A percentile compares a stretch with the other conserved stretches of the same genome.
Conservation (phyloP, 768 basidiomycete genomes). For the Lactifluus piperatus region DNA sequence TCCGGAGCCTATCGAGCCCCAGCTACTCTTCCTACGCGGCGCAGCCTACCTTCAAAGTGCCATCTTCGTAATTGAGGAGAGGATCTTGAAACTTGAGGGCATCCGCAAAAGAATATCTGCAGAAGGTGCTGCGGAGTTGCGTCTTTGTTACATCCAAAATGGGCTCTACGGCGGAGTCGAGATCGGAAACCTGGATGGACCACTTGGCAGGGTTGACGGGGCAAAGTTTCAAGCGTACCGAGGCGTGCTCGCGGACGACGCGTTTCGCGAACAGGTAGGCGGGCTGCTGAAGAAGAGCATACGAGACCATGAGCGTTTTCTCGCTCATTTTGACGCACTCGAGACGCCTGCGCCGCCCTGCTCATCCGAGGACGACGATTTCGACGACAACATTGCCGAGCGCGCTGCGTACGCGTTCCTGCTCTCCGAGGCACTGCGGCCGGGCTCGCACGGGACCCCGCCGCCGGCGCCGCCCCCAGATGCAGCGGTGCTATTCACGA, state of each 20-base stretch:
- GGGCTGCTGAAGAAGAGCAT: constrained; percentile 62
- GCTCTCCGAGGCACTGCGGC: constrained; percentile 58
- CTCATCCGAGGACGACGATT: not conserved
- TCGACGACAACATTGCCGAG: constrained; percentile 36
- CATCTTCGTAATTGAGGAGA: constrained; percentile 61
- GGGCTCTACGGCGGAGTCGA: constrained; percentile 81
- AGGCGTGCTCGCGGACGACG: constrained; percentile 41
- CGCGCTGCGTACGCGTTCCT: constrained; percentile 60
- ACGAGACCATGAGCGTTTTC: constrained; percentile 79
- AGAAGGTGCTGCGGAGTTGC: constrained; percentile 62
- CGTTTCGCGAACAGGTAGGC: constrained; percentile 52
- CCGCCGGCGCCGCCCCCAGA: constrained; percentile 31
- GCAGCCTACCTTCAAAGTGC: constrained; percentile 79
- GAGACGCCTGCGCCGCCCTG: constrained; percentile 31
- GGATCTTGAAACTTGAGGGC: constrained; percentile 62
- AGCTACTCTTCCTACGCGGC: constrained; percentile 78
- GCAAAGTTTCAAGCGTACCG: constrained; percentile 59
- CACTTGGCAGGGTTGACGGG: constrained; percentile 51
- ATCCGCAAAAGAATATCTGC: constrained; percentile 47
- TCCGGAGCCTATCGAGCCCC: constrained; percentile 82
- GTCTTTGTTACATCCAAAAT: constrained; percentile 66
- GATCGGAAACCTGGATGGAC: constrained; percentile 73
- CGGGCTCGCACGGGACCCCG: constrained; percentile 40
- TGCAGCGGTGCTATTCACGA: constrained; percentile 61
- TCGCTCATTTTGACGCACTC: constrained; percentile 73